Percentiles rank a stretch among this genome's conserved stretches.
Evolutionary conservation across 306 rosid species (phyloP).

Genomic region (Vigna nakashimae): DNA sequence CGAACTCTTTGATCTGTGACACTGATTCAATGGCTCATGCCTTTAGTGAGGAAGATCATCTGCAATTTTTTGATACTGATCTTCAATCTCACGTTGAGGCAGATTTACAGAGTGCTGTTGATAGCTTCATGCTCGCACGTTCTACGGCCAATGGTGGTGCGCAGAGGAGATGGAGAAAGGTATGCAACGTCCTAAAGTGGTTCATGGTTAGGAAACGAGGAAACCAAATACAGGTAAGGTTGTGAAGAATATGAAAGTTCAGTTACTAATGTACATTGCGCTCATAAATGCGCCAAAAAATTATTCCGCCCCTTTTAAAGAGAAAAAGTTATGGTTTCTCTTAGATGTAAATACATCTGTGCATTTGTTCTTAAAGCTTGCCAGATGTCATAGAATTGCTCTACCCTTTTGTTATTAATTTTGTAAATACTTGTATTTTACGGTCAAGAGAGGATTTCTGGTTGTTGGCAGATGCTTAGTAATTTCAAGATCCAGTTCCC

Average conservation of each 20-base stretch:
- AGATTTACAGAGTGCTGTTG: constrained; percentile 67
- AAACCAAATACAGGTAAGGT: constrained; percentile 38
- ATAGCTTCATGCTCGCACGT: constrained; percentile 56
- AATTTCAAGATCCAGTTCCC: constrained; percentile 36
- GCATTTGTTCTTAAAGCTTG: constrained; percentile 42
- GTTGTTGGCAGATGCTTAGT: constrained; percentile 42
- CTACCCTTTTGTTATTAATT: constrained; percentile 37
- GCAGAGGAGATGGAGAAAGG: constrained; percentile 83
- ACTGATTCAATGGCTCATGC: constrained; percentile 66
- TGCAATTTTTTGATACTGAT: constrained; percentile 70
- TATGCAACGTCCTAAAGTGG: constrained; percentile 83
- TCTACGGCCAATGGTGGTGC: constrained; percentile 59
- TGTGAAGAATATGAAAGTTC: constrained; percentile 39
- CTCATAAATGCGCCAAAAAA: constrained; percentile 46
- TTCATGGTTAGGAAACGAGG: constrained; percentile 60
- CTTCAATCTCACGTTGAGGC: constrained; percentile 62
- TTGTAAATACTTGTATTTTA: constrained; percentile 50
- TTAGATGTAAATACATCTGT: constrained; percentile 59
- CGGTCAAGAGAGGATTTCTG: constrained; percentile 45
- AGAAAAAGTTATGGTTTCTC: constrained; percentile 43
- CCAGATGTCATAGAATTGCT: constrained; percentile 41
- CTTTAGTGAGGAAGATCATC: constrained; percentile 69
- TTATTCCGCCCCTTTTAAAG: constrained; percentile 46
- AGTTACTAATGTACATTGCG: constrained; percentile 42
- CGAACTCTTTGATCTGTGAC: constrained; percentile 70